Base-by-base conservation (phyloP, 2,329 filamentous ascomycete species). In the Colletotrichum lentis region DNA sequence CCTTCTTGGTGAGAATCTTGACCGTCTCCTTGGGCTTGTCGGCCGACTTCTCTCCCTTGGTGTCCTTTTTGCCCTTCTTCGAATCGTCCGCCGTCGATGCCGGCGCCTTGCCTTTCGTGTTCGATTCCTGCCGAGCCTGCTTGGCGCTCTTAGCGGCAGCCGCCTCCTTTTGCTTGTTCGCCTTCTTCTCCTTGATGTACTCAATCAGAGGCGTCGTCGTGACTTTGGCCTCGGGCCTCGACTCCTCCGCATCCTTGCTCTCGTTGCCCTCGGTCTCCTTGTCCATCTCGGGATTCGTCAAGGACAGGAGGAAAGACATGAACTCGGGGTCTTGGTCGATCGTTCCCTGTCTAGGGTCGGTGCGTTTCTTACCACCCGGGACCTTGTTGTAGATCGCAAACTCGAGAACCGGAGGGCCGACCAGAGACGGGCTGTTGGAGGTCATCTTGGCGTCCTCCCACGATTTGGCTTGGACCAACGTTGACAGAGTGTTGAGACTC, bases 321-420 rank as follows among this genome's bases (percentile, higher is more conserved):
- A 97, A 99, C 73, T 98, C 96, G 0, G 93, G 89, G 75, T 99
- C 96, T 76, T 97, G 94, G 74, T 99, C 96, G 72, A 99, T 98
- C 3, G 94, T 97, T 61, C 95, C 96, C 77, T 97, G 93, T 16
- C 94, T 90, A 61, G 89, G 88, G 81, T 99, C 96, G 62, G 88
- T 87, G 41, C 93, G 89, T 57, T 88, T 87, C 77, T 92, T 93
- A 43, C 85, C 87, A 67, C 87, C 88, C 1, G 95, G 93, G 1
- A 93, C 87, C 74, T 94, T 94, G 72, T 93, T 92, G 80, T 94
- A 97, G 1, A 91, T 87, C 20, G 94, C 89, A 74, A 92, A 92
- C 74, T 97, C 94, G 56, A 97, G 83, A 5, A 86, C 86, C 0
- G 96, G 94, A 1, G 91, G 92, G 0, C 92, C 91, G 62, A 96